Base-by-base conservation (phyloP, 1,284 basidiomycete genomes). In the Boletellus dicymbophilus region DNA sequence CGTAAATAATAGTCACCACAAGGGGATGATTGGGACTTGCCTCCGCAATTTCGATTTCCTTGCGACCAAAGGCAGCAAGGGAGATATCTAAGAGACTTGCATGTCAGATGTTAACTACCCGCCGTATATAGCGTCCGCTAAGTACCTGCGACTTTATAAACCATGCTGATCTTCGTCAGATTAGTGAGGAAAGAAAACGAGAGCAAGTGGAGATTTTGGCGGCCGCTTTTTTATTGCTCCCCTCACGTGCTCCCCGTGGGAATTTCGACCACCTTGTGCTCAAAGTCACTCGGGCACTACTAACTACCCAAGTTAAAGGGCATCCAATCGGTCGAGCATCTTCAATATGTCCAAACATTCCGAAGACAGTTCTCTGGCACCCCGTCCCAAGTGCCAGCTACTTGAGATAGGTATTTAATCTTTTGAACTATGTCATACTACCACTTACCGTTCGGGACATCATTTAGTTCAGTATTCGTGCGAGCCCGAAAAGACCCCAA, bases 11-110 rank as follows among this genome's bases (percentile, higher is more conserved):
- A 30, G 57, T 55, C 52, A 58, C 53, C 37, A 56, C 37, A 37
- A 41, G 37, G 22, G 41, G 48, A 49, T 57, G 50, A 40, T 51
- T 6, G 12, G n/a, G 10, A 15, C 23, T 44, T 62, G 89, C 89
- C 82, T 98, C 95, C 59, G 95, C 95, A 73, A 98, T 94, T 80
- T 96, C 89, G 67, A 98, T 92, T 80, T 98, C 95, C 81, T 98
- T 97, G 77, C 95, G 93, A 75, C 94, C 93, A 72, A 93, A 95
- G 56, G 93, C 91, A 70, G 95, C 95, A 69, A 98, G 91, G 69
- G 95, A 98, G 70, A 97, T 80, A 71, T 98, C 95, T 89, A 69
- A 15, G 22, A 70, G 61, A 61, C 46, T 18, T 22, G 22, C 34
- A 33, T 26, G 54, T 58, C 1, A 61, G 48, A 50, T 46, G 22